Base-by-base conservation (phyloP, 1,284 basidiomycete species). In the Trichosporon asahii region DNA sequence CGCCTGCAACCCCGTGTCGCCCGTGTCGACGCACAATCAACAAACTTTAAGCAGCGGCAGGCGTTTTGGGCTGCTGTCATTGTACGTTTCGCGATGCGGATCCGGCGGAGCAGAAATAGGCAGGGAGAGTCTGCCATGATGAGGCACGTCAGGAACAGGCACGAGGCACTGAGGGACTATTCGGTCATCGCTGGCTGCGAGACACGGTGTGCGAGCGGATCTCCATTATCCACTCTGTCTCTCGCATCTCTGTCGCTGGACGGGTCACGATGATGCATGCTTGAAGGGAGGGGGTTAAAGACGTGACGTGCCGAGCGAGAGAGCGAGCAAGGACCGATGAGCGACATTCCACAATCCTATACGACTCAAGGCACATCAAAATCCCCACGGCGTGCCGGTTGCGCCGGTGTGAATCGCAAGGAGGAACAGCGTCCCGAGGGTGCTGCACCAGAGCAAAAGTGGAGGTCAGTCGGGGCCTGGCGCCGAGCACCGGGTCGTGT, bases 151-250 rank as follows among this genome's bases (percentile, higher is more conserved):
- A 53, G 49, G 49, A n/a, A 53, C 49, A 53, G 49, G 44, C 15
- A 53, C 49, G 21, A 53, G 49, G 49, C 49, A 53, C 49, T 18
- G 49, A 53, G 49, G 49, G 23, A 53, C 49, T 53, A 53, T 25
- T 53, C 49, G 49, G 49, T 53, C 49, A 53, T 53, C 21, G 49
- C 49, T 21, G 21, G 15, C n/a, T n/a, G n/a, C n/a, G 49, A n/a
- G 49, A 53, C 49, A 53, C 49, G 49, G 21, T 21, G 49, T 53
- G 49, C 49, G 49, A 53, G 49, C 49, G 49, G 49, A 53, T 53
- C 49, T 53, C 49, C 49, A 53, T 53, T 53, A 53, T 18, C 7
- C 21, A 23, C 49, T 23, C 23, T 53, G 21, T 53, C 31, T 9
- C 6, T 33, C 31, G 3, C 31, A 37, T 37, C 11, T 12, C 35